Base-by-base conservation (phyloP, 441 rosid species). In the Pelargonium cotyledonis region DNA sequence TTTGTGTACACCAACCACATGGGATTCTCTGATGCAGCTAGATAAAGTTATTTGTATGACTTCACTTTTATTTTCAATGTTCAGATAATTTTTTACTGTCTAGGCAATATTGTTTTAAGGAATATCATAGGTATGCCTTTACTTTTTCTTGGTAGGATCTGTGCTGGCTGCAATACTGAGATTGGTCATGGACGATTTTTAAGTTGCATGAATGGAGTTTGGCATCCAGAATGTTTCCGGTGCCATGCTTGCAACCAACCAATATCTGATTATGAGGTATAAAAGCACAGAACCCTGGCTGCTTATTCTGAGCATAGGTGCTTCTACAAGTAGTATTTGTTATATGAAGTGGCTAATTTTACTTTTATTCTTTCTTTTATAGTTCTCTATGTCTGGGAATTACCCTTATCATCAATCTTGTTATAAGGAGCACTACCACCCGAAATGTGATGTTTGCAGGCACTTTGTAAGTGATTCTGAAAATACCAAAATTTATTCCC, bases 221-320 rank as follows among this genome's bases (percentile, higher is more conserved):
- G 99, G 99, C 99, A 95, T 81, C 97, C 98, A 18, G 91, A 88
- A 80, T 95, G 99, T 80, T 92, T 95, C 73, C 68, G 97, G 12
- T 95, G 98, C 80, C 76, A 75, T 57, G 84, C 86, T 74, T 95
- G 99, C 80, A 81, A 87, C 68, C 83, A 63, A 55, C 98, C 99
- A 44, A 95, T 95, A 64, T 72, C 86, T 63, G 98, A 92, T 80
- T 73, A 85, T 68, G 98, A 92, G 99, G 99, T 94, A 55, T 21
- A 18, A 57, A 72, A 68, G 65, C 58, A n/a, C n/a, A 51, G 74
- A 66, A 10, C 63, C 60, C 16, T 19, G 51, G 41, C 31, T 67
- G 44, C 10, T 55, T 40, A 26, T 63, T 31, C 72, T 14, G 15
- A 14, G 65, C 55, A n/a, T 67, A 15, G 14, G 19, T 66, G 70